Evolutionary conservation across 805 yeast genomes (phyloP), one percentile per base, ranked within the genome.

Genomic region (Metschnikowia baotianmanensis): DNA sequence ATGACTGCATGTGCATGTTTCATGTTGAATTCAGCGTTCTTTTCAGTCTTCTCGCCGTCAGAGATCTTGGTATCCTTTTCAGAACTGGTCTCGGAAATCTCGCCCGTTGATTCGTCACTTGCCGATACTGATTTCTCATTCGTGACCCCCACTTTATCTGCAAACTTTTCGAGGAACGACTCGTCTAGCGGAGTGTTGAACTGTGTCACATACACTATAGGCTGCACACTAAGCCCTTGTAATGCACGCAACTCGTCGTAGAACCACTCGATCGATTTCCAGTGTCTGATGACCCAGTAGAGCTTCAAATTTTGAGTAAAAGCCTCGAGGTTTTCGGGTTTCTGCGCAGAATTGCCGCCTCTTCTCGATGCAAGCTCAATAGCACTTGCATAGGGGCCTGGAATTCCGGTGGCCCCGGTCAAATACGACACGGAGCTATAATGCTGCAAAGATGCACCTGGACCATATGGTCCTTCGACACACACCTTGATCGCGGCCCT

Each of bases 361-460:
- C 24, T 24, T 37, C 34, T 46, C 33, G 43, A 43, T 22, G 58
- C 57, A 25, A 65, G 51, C 20, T 58, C 55, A 10, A 42, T 45
- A 11, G 69, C 77, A 42, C 77, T 69, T 3, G 78, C 65, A 30
- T 73, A 63, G 8, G 77, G 63, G 0, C 80, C 83, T 0, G 86
- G 77, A 52, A 80, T 70, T 9, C 86, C 86, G 46, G 77, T 76
- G 5, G 86, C 86, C 8, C 86, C 86, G 3, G 83, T 81, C 30
- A 80, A 58, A 31, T 79, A 68, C 6, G 79, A 59, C 1, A 74
- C 72, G 34, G 69, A 67, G 25, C 67, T 67, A 50, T 73, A 78
- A 16, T 69, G 63, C 34, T 66, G 66, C 43, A 76, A 72, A 1
- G 80, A 81, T 2, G 69, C 54, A 12, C 55, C 53, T 4, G 63